Base-by-base conservation (phyloP, 2,329 filamentous ascomycete species). In the Xylariaceae sp. region DNA sequence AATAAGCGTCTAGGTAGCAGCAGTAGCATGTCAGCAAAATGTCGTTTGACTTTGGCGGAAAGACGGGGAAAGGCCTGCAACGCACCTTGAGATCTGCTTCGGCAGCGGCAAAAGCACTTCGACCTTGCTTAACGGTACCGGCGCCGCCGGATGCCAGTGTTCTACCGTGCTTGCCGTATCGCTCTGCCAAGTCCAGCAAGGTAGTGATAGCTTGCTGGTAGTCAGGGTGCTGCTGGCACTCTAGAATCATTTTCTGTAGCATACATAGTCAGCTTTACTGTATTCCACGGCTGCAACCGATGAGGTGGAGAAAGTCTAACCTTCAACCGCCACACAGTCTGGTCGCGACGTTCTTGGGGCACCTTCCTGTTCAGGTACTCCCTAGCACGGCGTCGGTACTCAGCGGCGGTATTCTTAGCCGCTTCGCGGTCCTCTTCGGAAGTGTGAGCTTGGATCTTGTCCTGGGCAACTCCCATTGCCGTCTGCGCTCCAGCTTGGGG, bases 161-260 rank as follows among this genome's bases (percentile, higher is more conserved):
- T 59, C 75, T 83, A 38, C 81, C 77, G 55, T 96, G 88, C 33
- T 78, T 75, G 44, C 78, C 80, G 56, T 98, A 98, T 51, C 82
- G 78, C 66, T 95, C 88, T 5, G 88, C 88, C 34, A 98, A 71
- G 29, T 78, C 71, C 19, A 98, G 74, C 5, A 98, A 71, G 3
- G 90, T 94, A 54, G 88, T 79, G 48, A 98, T 83, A n/a, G 92
- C 92, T 62, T 85, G 76, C 52, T 89, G 81, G 64, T 97, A 98
- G 56, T 98, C 90, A 42, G 86, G 78, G 59, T 97, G 92, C 40
- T 90, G 86, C 67, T 98, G 92, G 54, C 94, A 88, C 66, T 98
- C 92, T 31, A 96, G 81, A 27, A 98, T 70, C 85, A 97, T 94
- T 78, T 97, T 97, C 80, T 90, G 38, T 17, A 4, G 5, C 19